Base-by-base conservation (phyloP, 352 stramenopile species). In the Phytopythium ostracodes region DNA sequence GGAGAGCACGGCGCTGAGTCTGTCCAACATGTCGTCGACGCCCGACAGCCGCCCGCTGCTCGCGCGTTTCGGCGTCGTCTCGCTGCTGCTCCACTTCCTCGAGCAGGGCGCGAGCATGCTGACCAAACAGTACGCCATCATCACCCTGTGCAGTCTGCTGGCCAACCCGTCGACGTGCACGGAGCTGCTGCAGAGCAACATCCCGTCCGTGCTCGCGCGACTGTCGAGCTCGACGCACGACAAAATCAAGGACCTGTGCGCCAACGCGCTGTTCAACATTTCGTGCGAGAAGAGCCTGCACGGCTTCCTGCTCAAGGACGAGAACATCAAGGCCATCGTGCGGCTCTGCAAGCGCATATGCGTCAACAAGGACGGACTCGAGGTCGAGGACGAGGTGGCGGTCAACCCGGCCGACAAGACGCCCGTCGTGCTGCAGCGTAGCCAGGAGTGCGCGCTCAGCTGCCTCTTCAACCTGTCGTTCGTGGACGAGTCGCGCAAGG, bases 381-480 rank as follows among this genome's bases (percentile, higher is more conserved):
- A 91, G 25, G 69, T 81, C 3, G 84, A 90, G 47, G 84, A 94
- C 51, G 84, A 88, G 2, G 54, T 46, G 25, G 54, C 63, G 0
- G 20, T 73, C 15, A 73, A 56, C 44, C 63, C 71, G 8, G 73
- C 66, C n/a, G 60, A 79, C 63, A 79, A 87, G 66, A 57, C 73
- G 22, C 44, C 73, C 1, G 67, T 81, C 10, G 66, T 75, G 7
- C 64, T 94, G 20, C 65, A 77, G 22, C 67, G 76, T 14, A 86
- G 71, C 52, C 83, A 94, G 50, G 81, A 92, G 47, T 92, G 84
- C 56, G 84, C 84, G 1, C 65, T 92, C 22, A 67, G 77, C 36
- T 94, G 82, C 68, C 66, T 91, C 25, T 89, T 91, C 52, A 93
- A 95, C 52, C 62, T 96, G 14, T 91, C 87, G 35, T 92, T 91